Evolutionary conservation across 192 early-diverging fungal species (phyloP), one percentile per base, ranked within the genome.

Genomic region (Coemansia sp.): DNA sequence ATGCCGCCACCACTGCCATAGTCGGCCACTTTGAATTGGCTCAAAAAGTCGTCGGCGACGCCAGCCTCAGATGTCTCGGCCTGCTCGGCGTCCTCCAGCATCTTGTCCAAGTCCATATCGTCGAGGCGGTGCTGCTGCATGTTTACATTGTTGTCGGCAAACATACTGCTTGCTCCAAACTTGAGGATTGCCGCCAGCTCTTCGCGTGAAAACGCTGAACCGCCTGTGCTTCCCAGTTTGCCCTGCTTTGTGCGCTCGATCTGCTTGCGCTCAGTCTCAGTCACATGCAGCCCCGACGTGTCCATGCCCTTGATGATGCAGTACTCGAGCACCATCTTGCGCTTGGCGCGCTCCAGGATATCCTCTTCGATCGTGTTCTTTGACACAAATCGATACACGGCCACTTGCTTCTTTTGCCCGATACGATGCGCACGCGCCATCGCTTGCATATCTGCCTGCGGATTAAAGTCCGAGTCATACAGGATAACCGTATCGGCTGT

Each of bases 221-320:
- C 71, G 21, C 80, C 72, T 9, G 74, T 42, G 62, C 70, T 67
- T 15, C 76, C 76, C 62, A 68, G 58, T 60, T 79, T 79, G 34
- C 82, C 82, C 63, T 78, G 77, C 71, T 79, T 79, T 36, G 74
- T 51, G n/a, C 66, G 67, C 82, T 84, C 82, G 5, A 84, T 70
- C 70, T 79, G 82, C 77, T 79, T 79, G 66, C 82, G 76, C 82
- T 84, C 82, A 0, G 73, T 68, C 7, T 78, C 82, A 4, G 82
- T 76, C 53, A 92, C 84, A 66, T 88, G 88, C 76, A 89, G 85
- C 0, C 95, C 95, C 12, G 95, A 93, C 10, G 95, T 97, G 75
- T 98, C 96, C 96, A 99, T 98, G 73, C 95, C 93, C 74, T 96
- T 97, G 82, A 99, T 99, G 74, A 99, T 95, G 74, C 93, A 95